These are phyloP conservation scores for Mentha longifolia DNA, from an alignment of 257 asterid genomes.

Conservation along the genomic window DNA sequence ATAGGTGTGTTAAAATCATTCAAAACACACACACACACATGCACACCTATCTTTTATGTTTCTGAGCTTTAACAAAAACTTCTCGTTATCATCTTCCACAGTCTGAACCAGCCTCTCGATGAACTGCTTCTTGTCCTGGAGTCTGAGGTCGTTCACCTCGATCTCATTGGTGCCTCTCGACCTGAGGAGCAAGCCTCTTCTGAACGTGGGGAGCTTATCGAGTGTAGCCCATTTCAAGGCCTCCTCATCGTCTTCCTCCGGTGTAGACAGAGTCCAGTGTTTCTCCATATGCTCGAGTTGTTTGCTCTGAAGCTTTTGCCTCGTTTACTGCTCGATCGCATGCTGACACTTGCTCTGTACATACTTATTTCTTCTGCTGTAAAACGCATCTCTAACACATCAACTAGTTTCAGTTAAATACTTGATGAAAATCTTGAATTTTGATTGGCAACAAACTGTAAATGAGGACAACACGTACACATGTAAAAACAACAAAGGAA, in stretches of 20 bases:
- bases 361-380: too few relatives aligned
- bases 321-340: slow-evolving; percentile 38
- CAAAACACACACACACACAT: too few relatives aligned
- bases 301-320: slow-evolving; percentile 40
- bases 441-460: not conserved
- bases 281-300: slow-evolving; percentile 54
- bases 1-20: not conserved
- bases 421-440: too few relatives aligned
- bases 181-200: slow-evolving; percentile 61
- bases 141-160: slow-evolving; percentile 51
- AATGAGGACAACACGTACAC: not conserved
- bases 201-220: slow-evolving; percentile 62
- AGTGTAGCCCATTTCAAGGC: too few relatives aligned
- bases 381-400: too few relatives aligned
- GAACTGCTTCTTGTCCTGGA: slow-evolving; percentile 46
- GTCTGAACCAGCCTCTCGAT: slow-evolving; percentile 54
- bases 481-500: not conserved
- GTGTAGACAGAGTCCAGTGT: slow-evolving; percentile 48
- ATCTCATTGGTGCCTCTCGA: slow-evolving; percentile 50
- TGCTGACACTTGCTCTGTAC: slow-evolving; percentile 43
- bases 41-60: too few relatives aligned
- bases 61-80: slow-evolving; percentile 54
- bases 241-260: slow-evolving; percentile 70
- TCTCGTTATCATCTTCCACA: slow-evolving; percentile 65
- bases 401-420: too few relatives aligned